phyloP scores from a whole-genome alignment of 495 filamentous ascomycete species.

The Copromyces sp. region DNA sequence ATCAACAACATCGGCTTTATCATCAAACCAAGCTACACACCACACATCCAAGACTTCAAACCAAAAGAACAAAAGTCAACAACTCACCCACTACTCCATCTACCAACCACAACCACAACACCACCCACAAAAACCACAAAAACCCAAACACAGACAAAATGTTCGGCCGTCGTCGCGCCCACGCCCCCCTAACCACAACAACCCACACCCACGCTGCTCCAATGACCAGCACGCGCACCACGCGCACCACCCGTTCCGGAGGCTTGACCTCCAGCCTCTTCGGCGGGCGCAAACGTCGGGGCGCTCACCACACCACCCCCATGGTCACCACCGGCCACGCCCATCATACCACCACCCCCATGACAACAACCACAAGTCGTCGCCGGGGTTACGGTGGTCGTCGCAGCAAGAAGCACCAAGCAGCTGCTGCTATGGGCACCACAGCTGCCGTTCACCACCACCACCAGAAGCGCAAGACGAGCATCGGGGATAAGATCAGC shows the following conservation, averaged over 20 bases:
- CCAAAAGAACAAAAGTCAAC: background rate
- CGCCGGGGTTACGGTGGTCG: background rate
- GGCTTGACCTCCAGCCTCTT: background rate
- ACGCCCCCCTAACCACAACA: background rate
- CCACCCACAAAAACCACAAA: background rate
- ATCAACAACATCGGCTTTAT: background rate
- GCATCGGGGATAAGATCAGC: slow-evolving; percentile 57
- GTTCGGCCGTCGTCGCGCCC: background rate
- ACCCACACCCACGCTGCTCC: background rate
- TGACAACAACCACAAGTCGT: slow-evolving; percentile 8
- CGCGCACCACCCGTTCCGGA: background rate
- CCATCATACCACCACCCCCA: slow-evolving; percentile 1
- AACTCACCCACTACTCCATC: background rate
- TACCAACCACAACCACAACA: background rate
- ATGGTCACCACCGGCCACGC: background rate
- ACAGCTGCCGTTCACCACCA: slow-evolving; percentile 30
- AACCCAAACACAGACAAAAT: background rate
- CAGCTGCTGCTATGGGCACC: slow-evolving; percentile 1
- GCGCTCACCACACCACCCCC: slow-evolving; percentile 2
- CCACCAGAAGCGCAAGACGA: slow-evolving; percentile 47
- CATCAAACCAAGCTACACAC: background rate
- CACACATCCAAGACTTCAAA: background rate
- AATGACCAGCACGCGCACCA: background rate
- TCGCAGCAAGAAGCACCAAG: slow-evolving; percentile 12
- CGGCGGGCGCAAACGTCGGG: background rate